Evolutionary conservation across 768 basidiomycete genomes (phyloP).

Genomic region (Candolleomyces efflorescens): DNA sequence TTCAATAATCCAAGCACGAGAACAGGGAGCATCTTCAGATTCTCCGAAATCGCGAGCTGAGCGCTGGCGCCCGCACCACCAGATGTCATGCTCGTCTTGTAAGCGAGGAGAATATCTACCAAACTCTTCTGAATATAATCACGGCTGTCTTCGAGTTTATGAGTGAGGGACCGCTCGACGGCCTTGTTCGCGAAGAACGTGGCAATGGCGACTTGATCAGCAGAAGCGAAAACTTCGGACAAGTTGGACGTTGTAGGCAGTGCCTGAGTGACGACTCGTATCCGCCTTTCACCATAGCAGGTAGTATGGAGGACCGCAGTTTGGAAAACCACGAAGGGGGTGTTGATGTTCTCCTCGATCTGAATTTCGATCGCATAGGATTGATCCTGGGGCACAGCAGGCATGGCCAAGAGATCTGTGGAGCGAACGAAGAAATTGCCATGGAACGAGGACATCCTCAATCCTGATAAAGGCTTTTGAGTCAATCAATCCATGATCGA

Average conservation of each 20-base stretch:
- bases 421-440: constrained; percentile 99
- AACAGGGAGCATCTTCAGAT: constrained; percentile 92
- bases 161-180: constrained; percentile 80
- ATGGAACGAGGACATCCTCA: constrained; percentile 97
- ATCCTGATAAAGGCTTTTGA: constrained; percentile 39
- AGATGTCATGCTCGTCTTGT: constrained; percentile 96
- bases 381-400: constrained; percentile 94
- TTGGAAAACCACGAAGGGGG: constrained; percentile 91
- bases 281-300: constrained; percentile 86
- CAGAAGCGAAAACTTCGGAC: constrained; percentile 86
- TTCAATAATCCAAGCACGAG: constrained; percentile 88
- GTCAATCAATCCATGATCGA: neutral
- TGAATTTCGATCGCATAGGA: constrained; percentile 95
- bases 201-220: constrained; percentile 82
- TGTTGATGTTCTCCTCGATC: constrained; percentile 89
- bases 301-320: constrained; percentile 94
- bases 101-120: constrained; percentile 79
- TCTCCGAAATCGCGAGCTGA: constrained; percentile 88
- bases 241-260: constrained; percentile 85
- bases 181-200: constrained; percentile 90
- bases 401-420: constrained; percentile 93
- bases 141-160: constrained; percentile 86
- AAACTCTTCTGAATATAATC: constrained; percentile 82
- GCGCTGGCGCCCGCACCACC: constrained; percentile 92
- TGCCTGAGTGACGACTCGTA: constrained; percentile 85